Base-by-base conservation (phyloP, 2,329 filamentous ascomycete species). In the Phialophora chinensis region DNA sequence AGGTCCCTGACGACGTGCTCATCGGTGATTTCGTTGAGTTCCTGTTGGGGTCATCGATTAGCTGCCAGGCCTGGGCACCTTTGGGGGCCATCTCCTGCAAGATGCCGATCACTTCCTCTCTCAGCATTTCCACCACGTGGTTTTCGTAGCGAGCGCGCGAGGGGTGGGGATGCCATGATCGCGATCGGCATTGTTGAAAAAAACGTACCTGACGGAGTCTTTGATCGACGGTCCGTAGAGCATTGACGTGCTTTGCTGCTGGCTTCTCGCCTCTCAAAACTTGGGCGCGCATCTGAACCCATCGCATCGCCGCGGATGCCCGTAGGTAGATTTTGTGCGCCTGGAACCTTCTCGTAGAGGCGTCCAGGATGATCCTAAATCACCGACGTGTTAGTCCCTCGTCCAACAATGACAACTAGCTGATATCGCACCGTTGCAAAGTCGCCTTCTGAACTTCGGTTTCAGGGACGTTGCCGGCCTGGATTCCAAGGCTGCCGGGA, bases 241-340 rank as follows among this genome's bases (percentile, higher is more conserved):
- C 81, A 38, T 77, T 73, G 6, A 79, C 74, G 74, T 86, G 83
- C 68, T 78, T 78, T 10, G 80, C 77, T 56, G 80, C 78, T 8
- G 84, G 79, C 66, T 78, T 79, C 66, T 84, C 81, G 12, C 84
- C 84, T 61, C 82, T 79, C 33, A 88, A 74, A 20, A 86, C 76
- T 62, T 81, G 79, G 35, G 80, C 76, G 31, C 87, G 81, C 42
- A 82, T 77, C 67, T 86, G 84, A 69, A 85, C 80, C 87, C 87
- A 89, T 72, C 86, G 80, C 66, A 84, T 78, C 4, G 84, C 86
- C 23, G 86, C 85, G 2, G 85, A 82, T 14, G 85, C 85, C 68
- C 83, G 82, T 4, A 89, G 80, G 71, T 88, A 88, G 61, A 86
- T 83, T 69, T 84, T 84, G 74, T 89, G 86, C 55, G 86, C 87